Percentiles rank a stretch among this genome's conserved stretches.
Evolutionary conservation across 495 filamentous ascomycete species (phyloP).

Genomic region (Neurospora sp.): DNA sequence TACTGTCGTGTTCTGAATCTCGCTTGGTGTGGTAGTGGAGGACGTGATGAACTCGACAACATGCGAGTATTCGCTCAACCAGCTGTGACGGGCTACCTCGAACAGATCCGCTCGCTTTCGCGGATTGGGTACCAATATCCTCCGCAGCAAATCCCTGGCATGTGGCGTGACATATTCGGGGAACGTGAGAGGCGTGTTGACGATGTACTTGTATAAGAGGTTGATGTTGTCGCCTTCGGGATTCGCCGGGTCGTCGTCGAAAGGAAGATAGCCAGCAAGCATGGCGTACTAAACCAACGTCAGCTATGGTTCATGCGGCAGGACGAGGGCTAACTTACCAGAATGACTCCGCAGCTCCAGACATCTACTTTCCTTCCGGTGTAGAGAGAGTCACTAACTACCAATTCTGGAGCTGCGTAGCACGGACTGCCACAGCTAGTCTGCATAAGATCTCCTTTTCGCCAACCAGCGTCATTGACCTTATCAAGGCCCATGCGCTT

Average conservation of each 20-base stretch:
- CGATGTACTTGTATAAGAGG: slow-evolving; percentile 97
- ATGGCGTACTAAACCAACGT: slow-evolving; percentile 74
- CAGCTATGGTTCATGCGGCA: neutral
- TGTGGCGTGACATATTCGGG: slow-evolving; percentile 99
- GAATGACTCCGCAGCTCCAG: slow-evolving; percentile 97
- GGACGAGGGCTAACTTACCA: slow-evolving; percentile 53
- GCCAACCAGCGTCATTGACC: slow-evolving; percentile 42
- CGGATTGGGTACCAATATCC: slow-evolving; percentile 94
- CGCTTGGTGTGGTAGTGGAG: slow-evolving; percentile 75
- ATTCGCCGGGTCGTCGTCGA: slow-evolving; percentile 97
- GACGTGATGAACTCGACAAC: slow-evolving; percentile 95
- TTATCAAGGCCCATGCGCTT: slow-evolving; percentile 67
- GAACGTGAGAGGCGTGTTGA: slow-evolving; percentile 92
- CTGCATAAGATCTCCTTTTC: slow-evolving; percentile 68
- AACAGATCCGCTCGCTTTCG: slow-evolving; percentile 92
- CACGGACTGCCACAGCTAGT: slow-evolving; percentile 82
- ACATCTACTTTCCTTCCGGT: slow-evolving; percentile 97
- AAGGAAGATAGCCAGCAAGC: slow-evolving; percentile 96
- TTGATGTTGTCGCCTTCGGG: slow-evolving; percentile 99
- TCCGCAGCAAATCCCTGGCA: slow-evolving; percentile 80
- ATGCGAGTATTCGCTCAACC: slow-evolving; percentile 91
- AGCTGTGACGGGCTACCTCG: slow-evolving; percentile 95
- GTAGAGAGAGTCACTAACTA: slow-evolving; percentile 95
- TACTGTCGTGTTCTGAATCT: slow-evolving; percentile 76
- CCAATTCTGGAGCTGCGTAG: slow-evolving; percentile 94